Percentiles rank a stretch among this genome's conserved stretches.
These are phyloP conservation scores for Phaseolus lunatus DNA, from an alignment of 306 rosid genomes.

Conservation along the genomic window DNA sequence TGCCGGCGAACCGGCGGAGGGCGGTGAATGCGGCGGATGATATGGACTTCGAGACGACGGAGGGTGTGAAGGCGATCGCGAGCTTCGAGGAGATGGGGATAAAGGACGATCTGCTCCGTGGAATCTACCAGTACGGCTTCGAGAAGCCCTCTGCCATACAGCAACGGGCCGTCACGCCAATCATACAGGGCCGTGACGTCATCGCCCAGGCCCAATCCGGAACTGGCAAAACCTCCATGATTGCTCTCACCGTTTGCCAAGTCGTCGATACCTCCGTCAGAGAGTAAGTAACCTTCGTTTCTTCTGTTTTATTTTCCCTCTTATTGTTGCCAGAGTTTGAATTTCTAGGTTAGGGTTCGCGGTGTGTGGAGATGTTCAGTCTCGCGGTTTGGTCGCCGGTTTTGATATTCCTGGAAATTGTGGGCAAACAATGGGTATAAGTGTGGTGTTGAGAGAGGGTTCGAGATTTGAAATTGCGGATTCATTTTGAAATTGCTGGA, in stretches of 20 bases:
- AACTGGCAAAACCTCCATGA: constrained; percentile 98
- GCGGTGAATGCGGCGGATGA: constrained; percentile 59
- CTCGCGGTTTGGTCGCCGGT: not conserved
- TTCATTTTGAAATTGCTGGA: not conserved
- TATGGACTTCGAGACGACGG: constrained; percentile 84
- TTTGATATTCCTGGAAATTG: not conserved
- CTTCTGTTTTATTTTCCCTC: not conserved
- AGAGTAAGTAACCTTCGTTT: constrained; percentile 61
- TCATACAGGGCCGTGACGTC: constrained; percentile 93
- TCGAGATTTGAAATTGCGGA: not conserved
- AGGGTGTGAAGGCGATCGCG: constrained; percentile 77
- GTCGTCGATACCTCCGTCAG: constrained; percentile 75
- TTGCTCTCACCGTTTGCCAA: constrained; percentile 94
- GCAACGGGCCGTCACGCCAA: constrained; percentile 93
- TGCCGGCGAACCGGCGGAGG: constrained; percentile 76
- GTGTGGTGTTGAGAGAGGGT: not conserved
- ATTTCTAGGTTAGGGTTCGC: constrained; percentile 33
- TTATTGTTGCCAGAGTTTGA: not conserved
- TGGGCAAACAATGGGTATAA: not conserved
- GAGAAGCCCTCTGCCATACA: constrained; percentile 99
- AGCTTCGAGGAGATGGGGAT: constrained; percentile 96
- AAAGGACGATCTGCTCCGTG: constrained; percentile 87
- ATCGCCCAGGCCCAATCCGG: constrained; percentile 99
- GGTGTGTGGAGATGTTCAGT: not conserved
- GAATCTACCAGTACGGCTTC: constrained; percentile 88